Evolutionary conservation across 495 filamentous ascomycete genomes (phyloP).

Genomic region (Apodospora peruviana): DNA sequence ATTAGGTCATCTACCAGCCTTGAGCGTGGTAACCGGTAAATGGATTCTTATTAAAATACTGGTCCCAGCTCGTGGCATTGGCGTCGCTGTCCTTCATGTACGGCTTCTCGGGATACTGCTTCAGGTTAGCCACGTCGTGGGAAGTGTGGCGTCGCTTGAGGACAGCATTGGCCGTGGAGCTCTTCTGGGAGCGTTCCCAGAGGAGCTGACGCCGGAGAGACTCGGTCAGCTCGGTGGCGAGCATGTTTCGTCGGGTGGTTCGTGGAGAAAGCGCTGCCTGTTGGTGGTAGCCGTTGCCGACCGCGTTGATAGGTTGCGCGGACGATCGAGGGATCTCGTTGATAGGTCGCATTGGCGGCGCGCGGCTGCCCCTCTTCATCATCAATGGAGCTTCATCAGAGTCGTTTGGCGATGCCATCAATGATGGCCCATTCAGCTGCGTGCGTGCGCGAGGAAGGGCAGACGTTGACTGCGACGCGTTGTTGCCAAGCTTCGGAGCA

Average conservation of each 20-base stretch:
- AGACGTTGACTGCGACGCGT: constrained; percentile 73
- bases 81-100: constrained; percentile 44
- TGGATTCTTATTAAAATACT: constrained; percentile 43
- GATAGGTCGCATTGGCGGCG: constrained; percentile 46
- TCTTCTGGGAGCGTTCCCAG: constrained; percentile 51
- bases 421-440: constrained; percentile 65
- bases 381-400: constrained; percentile 63
- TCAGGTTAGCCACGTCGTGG: constrained; percentile 77
- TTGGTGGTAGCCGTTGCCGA: constrained; percentile 59
- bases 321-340: constrained; percentile 64
- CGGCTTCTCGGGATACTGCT: constrained; percentile 61
- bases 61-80: constrained; percentile 45
- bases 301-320: constrained; percentile 77
- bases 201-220: constrained; percentile 36
- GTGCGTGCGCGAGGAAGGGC: constrained; percentile 69
- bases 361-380: constrained; percentile 50
- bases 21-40: constrained; percentile 47
- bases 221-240: constrained; percentile 75
- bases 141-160: constrained; percentile 89
- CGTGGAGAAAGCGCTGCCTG: constrained; percentile 72
- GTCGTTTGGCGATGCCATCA: constrained; percentile 65
- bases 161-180: constrained; percentile 78
- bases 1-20: constrained; percentile 43
- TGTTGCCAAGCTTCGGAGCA: constrained; percentile 57
- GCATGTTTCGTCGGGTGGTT: constrained; percentile 94